phyloP scores from a whole-genome alignment of 495 filamentous ascomycete species.

The Chaetomium tenue region DNA sequence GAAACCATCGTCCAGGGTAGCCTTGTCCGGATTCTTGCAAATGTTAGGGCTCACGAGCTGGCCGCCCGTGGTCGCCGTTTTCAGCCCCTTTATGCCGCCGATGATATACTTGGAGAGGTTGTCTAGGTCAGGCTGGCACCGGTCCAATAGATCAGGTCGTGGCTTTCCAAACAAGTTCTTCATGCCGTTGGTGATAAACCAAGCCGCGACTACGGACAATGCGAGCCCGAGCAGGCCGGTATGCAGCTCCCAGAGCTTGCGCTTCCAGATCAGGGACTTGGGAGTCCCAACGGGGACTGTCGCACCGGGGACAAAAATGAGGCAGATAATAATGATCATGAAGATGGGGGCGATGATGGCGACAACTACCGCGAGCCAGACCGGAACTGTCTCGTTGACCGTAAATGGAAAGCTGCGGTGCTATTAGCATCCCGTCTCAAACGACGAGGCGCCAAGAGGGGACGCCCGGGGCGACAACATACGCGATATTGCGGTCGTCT shows the following conservation, averaged over 20 bases:
- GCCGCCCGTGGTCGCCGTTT: slow-evolving; percentile 37
- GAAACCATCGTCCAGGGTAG: slow-evolving; percentile 78
- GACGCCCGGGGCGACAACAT: slow-evolving; percentile 22
- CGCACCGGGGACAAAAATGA: slow-evolving; percentile 62
- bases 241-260: slow-evolving; percentile 82
- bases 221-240: slow-evolving; percentile 72
- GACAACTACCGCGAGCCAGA: slow-evolving; percentile 55
- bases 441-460: background rate
- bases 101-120: slow-evolving; percentile 45
- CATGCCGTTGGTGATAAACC: slow-evolving; percentile 76
- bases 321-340: slow-evolving; percentile 68
- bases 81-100: slow-evolving; percentile 38
- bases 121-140: slow-evolving; percentile 60
- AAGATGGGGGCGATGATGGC: slow-evolving; percentile 57
- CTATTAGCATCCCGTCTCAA: background rate
- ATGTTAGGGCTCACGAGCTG: slow-evolving; percentile 63
- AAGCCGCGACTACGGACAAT: slow-evolving; percentile 63
- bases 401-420: slow-evolving; percentile 66
- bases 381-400: slow-evolving; percentile 68
- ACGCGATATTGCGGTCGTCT: slow-evolving; percentile 47
- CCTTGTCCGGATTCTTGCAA: slow-evolving; percentile 64
- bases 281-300: slow-evolving; percentile 66
- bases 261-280: slow-evolving; percentile 62
- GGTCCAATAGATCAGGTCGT: slow-evolving; percentile 72
- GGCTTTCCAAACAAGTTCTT: slow-evolving; percentile 89